Evolutionary conservation across 768 basidiomycete genomes (phyloP).

Genomic region (Nidularia pulvinata): DNA sequence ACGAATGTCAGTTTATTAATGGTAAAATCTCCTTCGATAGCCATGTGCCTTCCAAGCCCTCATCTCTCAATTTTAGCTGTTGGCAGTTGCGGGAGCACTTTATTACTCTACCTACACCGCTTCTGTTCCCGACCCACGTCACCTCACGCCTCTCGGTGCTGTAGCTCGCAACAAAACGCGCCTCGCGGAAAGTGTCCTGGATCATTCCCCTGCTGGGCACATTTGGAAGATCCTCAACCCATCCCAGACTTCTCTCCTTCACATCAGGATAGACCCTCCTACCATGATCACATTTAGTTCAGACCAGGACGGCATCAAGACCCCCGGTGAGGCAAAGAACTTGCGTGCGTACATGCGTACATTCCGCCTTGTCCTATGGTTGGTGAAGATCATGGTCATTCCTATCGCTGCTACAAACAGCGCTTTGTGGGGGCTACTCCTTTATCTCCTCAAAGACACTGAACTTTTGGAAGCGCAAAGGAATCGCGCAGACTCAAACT

Average conservation of each 20-base stretch:
- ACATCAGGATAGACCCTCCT: slow-evolving; percentile 82
- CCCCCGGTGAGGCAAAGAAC: slow-evolving; percentile 13
- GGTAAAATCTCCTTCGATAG: slow-evolving; percentile 30
- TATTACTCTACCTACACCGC: slow-evolving; percentile 70
- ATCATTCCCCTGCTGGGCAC: slow-evolving; percentile 53
- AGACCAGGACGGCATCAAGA: slow-evolving; percentile 21
- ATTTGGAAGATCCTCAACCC: slow-evolving; percentile 85
- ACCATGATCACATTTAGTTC: slow-evolving; percentile 68
- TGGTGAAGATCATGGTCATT: slow-evolving; percentile 79
- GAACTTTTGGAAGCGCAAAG: slow-evolving; percentile 89
- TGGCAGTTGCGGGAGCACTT: slow-evolving; percentile 73
- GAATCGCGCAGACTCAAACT: slow-evolving; percentile 49
- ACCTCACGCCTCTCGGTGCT: slow-evolving; percentile 25
- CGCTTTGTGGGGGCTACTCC: slow-evolving; percentile 71
- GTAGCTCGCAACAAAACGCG: slow-evolving; percentile 27
- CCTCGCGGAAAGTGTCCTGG: slow-evolving; percentile 13
- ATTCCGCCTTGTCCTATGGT: slow-evolving; percentile 64
- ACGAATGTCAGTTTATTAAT: slow-evolving; percentile 83
- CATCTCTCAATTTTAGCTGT: slow-evolving; percentile 45
- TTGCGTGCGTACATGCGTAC: slow-evolving; percentile 45
- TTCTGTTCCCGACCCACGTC: slow-evolving; percentile 19
- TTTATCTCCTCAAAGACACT: slow-evolving; percentile 89
- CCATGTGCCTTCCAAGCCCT: slow-evolving; percentile 3
- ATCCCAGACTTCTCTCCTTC: slow-evolving; percentile 58
- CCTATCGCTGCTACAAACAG: slow-evolving; percentile 82